Percentiles rank a stretch among this genome's conserved stretches.
Conservation (phyloP, 2,329 filamentous ascomycete species). For the Harringtonia lauricola region DNA sequence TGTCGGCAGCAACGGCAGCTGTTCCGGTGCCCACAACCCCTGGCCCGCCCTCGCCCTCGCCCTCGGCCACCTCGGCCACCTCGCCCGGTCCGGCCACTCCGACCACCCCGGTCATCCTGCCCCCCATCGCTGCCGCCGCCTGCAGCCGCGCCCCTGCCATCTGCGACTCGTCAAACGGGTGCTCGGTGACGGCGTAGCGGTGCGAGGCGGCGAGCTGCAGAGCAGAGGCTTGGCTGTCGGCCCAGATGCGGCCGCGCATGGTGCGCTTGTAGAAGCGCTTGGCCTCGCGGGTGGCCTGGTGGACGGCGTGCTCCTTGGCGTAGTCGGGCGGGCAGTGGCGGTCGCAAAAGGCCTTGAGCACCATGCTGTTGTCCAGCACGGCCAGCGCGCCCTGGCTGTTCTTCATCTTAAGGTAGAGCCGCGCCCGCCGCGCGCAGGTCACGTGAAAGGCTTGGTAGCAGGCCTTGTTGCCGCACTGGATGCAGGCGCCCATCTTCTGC, state of each 20-base stretch:
- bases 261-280: conserved; percentile 82
- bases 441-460: conserved; percentile 97
- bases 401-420: conserved; percentile 93
- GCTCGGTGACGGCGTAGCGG: conserved; percentile 50
- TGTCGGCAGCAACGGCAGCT: background rate
- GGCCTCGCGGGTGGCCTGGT: conserved; percentile 68
- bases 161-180: conserved; percentile 70
- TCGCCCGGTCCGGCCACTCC: background rate
- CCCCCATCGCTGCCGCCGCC: background rate
- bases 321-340: conserved; percentile 89
- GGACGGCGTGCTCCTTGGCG: conserved; percentile 73
- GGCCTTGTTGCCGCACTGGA: conserved; percentile 94
- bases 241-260: conserved; percentile 86
- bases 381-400: conserved; percentile 70
- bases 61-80: background rate
- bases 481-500: conserved; percentile 95
- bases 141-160: conserved; percentile 69
- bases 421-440: conserved; percentile 81
- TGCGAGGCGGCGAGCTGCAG: conserved; percentile 68
- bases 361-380: conserved; percentile 65
- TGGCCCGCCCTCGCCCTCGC: background rate
- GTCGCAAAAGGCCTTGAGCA: conserved; percentile 91
- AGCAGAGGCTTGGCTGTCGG: conserved; percentile 76
- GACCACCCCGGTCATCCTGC: background rate
- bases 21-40: background rate